Evolutionary conservation across 2,329 filamentous ascomycete genomes (phyloP), one percentile per base, ranked within the genome.

Genomic region (Polychaeton citri): DNA sequence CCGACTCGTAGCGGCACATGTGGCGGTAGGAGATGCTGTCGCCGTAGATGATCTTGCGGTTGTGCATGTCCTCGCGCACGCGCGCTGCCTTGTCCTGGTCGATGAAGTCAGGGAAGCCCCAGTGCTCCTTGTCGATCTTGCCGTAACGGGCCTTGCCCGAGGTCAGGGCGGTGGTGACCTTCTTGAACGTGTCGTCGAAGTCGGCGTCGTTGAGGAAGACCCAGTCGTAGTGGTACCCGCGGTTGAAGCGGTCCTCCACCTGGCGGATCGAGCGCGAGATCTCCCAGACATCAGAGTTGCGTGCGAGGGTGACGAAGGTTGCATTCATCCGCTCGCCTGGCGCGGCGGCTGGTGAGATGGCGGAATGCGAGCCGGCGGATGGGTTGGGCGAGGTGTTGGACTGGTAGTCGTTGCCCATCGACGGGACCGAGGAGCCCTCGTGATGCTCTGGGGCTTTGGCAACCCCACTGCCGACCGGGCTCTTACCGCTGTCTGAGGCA

Each of bases 1-100:
- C 90, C 6, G 88, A 96, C 64, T 98, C 90, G 58, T 94, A 98
- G 45, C 90, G 84, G 64, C 90, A 98, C 90, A 98, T 98, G 69
- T 98, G 92, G 44, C 90, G 79, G 68, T 98, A 98, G 65, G 84
- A 93, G 64, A 93, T 66, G 8, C 86, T 94, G 62, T 96, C 90
- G 42, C 90, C 90, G 58, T 98, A 98, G 62, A 98, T 98, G 60
- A 98, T 93, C 67, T 95, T 92, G 57, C 79, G 77, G 59, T 84
- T 74, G 38, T 75, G 77, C 90, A 98, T 98, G 51, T 95, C 84
- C 64, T 95, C 80, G 42, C 90, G 82, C 41, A 90, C 86, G 61
- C 84, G 81, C 54, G 75, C 74, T 30, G 90, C 92, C 66, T 82
- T 92, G 35, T 95, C 83, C 63, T 94, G 81, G 57, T 98, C 90